Evolutionary conservation across 192 early-diverging fungal species (phyloP), one percentile per base, ranked within the genome.

Genomic region (Podila epicladia): DNA sequence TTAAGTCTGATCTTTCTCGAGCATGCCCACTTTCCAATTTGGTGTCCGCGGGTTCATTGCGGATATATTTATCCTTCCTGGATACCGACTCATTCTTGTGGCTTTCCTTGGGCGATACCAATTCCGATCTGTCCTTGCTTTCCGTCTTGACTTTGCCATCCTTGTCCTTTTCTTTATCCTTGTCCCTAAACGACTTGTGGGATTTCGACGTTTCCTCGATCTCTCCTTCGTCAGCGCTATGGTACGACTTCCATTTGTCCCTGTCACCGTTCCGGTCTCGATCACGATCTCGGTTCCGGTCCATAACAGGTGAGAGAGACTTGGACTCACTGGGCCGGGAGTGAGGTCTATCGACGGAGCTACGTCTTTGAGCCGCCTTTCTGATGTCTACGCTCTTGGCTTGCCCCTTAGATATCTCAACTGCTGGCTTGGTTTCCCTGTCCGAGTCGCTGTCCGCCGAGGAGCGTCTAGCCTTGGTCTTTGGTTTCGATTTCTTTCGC

Each of bases 151-250:
- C 22, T 12, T n/a, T 24, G 4, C 9, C n/a, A 1, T 26, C 53
- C 24, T 55, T 55, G 53, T 55, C 24, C n/a, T n/a, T 24, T 24
- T 61, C 15, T 2, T 24, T 61, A 2, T 61, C 59, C 59, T 31
- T 61, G 26, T 69, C 66, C 26, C 73, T 72, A 6, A 60, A 69
- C 3, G 58, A 22, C 4, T 61, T 62, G 3, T 49, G 62, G 7
- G 32, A 49, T 32, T 62, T 69, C 15, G 33, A 29, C 0, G 70
- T 41, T 5, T 65, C 62, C 3, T 69, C 67, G 26, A 37, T 17
- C 9, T 72, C 77, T 22, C 26, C 63, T n/a, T 80, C 76, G 49
- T 73, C 71, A 15, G 71, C 65, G 33, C 71, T 73, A 26, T 67
- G 57, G 50, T 80, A 80, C 13, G 66, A 37, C 20, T 26, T 20